These are phyloP conservation scores for Datura wrightii DNA, from an alignment of 257 asterid species.

Conservation along the genomic window DNA sequence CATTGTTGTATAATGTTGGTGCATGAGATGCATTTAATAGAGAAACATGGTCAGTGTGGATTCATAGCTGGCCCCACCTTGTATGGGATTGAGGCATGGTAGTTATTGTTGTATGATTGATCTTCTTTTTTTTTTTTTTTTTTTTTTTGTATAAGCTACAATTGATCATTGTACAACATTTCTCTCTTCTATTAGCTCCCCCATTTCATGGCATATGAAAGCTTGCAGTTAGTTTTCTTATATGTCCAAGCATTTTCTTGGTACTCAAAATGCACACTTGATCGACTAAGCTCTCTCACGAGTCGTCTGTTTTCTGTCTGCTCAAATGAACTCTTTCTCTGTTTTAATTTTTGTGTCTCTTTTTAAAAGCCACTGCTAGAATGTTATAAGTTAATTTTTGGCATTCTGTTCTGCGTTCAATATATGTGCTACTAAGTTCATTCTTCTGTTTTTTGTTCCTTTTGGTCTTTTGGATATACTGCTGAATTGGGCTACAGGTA, in stretches of 20 bases:
- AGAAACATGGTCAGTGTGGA: background rate
- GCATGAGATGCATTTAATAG: background rate
- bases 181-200: background rate
- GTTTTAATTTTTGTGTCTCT: background rate
- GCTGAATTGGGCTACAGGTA: conserved; percentile 2
- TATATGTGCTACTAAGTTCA: background rate
- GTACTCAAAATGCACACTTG: background rate
- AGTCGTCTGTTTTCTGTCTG: background rate
- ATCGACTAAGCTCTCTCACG: background rate
- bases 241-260: background rate
- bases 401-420: conserved; percentile 3
- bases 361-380: background rate
- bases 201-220: background rate
- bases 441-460: background rate
- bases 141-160: background rate
- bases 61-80: background rate
- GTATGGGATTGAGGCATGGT: background rate
- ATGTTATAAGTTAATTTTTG: background rate
- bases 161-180: background rate
- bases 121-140: background rate
- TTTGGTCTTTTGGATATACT: background rate
- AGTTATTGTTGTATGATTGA: background rate
- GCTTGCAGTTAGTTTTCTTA: background rate
- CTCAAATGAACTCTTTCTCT: background rate
- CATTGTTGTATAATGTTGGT: background rate